Evolutionary conservation across 2,329 filamentous ascomycete species (phyloP).

Genomic region (Aureobasidium zeae): DNA sequence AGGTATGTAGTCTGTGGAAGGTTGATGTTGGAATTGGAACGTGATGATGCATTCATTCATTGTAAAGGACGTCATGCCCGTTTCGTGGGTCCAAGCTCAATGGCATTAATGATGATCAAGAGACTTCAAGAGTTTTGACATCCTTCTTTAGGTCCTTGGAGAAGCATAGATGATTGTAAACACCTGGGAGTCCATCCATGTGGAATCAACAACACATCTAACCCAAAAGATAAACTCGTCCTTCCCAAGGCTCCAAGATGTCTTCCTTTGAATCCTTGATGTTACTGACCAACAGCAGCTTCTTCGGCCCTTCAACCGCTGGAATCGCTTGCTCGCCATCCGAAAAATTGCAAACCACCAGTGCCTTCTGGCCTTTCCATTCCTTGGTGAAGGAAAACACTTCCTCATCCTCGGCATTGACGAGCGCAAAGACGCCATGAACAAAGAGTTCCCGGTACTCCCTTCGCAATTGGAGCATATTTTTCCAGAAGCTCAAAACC

Average conservation of each 20-base stretch:
- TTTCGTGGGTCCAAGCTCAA: too few relatives aligned
- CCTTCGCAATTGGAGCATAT: constrained; percentile 21
- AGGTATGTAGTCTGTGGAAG: too few relatives aligned
- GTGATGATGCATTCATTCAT: too few relatives aligned
- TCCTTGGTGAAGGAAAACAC: constrained; percentile 13
- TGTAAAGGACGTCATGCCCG: too few relatives aligned
- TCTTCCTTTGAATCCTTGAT: neutral
- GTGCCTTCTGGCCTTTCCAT: neutral
- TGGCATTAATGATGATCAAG: too few relatives aligned
- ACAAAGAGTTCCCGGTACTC: constrained; percentile 21
- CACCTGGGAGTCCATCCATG: too few relatives aligned
- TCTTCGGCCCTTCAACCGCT: neutral
- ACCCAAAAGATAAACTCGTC: neutral
- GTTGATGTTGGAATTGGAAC: too few relatives aligned
- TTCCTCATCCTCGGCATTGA: neutral
- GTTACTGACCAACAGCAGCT: constrained; percentile 1
- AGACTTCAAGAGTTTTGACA: too few relatives aligned
- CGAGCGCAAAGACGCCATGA: constrained; percentile 20
- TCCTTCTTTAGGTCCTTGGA: too few relatives aligned
- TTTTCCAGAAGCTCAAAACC: constrained; percentile 52
- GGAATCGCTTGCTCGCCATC: neutral
- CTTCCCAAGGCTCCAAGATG: neutral
- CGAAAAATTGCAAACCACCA: constrained; percentile 12
- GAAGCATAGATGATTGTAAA: too few relatives aligned
- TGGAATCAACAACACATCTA: neutral